phyloP scores from a whole-genome alignment of 2,329 filamentous ascomycete species.

The Penicillium concentricum region DNA sequence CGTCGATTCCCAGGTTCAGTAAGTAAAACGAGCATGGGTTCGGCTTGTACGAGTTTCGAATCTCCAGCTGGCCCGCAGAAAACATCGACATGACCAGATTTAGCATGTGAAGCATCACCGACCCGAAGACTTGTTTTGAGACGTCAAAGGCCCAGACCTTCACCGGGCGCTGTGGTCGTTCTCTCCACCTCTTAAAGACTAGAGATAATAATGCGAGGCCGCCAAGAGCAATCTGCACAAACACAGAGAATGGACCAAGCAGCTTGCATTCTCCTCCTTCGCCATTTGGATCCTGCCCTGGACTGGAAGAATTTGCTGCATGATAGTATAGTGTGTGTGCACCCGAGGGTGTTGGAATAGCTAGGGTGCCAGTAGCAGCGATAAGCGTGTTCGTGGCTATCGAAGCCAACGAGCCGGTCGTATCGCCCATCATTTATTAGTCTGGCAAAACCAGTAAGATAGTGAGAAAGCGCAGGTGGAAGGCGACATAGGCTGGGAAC shows the following conservation, averaged over 20 bases:
- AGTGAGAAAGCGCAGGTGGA: neutral
- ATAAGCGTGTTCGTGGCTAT: constrained; percentile 14
- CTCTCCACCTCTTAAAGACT: constrained; percentile 90
- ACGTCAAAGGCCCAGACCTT: constrained; percentile 99
- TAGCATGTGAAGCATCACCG: constrained; percentile 82
- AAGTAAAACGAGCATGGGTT: constrained; percentile 98
- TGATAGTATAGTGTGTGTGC: constrained; percentile 21
- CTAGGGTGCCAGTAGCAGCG: constrained; percentile 8
- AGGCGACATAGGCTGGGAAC: neutral
- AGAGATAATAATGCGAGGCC: constrained; percentile 78
- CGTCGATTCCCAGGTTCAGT: constrained; percentile 90
- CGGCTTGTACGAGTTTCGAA: constrained; percentile 59
- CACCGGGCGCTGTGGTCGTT: constrained; percentile 84
- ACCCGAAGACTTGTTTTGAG: constrained; percentile 95
- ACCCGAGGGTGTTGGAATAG: constrained; percentile 19
- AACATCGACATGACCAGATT: constrained; percentile 97
- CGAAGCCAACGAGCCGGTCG: constrained; percentile 13
- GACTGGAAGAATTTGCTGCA: constrained; percentile 14
- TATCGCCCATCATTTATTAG: constrained; percentile 7
- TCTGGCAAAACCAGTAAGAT: neutral
- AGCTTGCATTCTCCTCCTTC: constrained; percentile 77
- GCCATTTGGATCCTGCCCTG: constrained; percentile 37
- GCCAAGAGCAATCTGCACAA: constrained; percentile 86
- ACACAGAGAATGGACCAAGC: constrained; percentile 82
- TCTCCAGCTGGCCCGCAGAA: constrained; percentile 74